phyloP scores from a whole-genome alignment of 1,139 yeast genomes.

The Kurtzmaniella quercitrusa region DNA sequence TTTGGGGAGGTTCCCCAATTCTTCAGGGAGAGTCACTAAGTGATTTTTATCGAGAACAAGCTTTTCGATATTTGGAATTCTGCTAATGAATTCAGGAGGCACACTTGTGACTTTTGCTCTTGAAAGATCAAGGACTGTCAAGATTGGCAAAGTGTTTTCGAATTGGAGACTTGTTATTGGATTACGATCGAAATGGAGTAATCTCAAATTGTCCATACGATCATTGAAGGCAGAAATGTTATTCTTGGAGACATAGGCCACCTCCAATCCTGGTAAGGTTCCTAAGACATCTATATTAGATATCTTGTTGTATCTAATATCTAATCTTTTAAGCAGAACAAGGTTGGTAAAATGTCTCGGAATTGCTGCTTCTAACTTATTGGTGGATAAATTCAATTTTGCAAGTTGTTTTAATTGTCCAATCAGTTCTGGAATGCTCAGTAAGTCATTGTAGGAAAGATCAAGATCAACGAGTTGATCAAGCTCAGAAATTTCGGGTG shows the following conservation, averaged over 20 bases:
- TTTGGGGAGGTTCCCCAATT: slow-evolving; percentile 55
- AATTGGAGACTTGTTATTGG: slow-evolving; percentile 77
- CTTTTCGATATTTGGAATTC: slow-evolving; percentile 66
- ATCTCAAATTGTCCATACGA: slow-evolving; percentile 53
- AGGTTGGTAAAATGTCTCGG: slow-evolving; percentile 55
- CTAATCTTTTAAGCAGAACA: slow-evolving; percentile 63
- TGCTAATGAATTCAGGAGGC: slow-evolving; percentile 59
- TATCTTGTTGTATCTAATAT: slow-evolving; percentile 72
- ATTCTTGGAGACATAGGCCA: slow-evolving; percentile 73
- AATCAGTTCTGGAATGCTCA: slow-evolving; percentile 57
- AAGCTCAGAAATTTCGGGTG: slow-evolving; percentile 65
- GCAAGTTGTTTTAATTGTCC: slow-evolving; percentile 57
- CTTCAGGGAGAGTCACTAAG: slow-evolving; percentile 70
- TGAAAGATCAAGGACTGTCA: slow-evolving; percentile 72
- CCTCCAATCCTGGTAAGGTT: slow-evolving; percentile 63
- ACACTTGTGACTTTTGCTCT: slow-evolving; percentile 79
- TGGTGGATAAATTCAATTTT: slow-evolving; percentile 72
- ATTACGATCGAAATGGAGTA: slow-evolving; percentile 52
- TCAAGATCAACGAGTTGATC: slow-evolving; percentile 64
- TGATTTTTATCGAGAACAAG: slow-evolving; percentile 80
- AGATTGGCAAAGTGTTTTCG: slow-evolving; percentile 50
- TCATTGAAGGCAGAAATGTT: slow-evolving; percentile 69
- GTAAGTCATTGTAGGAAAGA: slow-evolving; percentile 75
- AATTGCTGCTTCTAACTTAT: slow-evolving; percentile 54
- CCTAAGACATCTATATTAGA: slow-evolving; percentile 63